Conservation (phyloP, 106 monocot species). For the Apostasia ramifera region DNA sequence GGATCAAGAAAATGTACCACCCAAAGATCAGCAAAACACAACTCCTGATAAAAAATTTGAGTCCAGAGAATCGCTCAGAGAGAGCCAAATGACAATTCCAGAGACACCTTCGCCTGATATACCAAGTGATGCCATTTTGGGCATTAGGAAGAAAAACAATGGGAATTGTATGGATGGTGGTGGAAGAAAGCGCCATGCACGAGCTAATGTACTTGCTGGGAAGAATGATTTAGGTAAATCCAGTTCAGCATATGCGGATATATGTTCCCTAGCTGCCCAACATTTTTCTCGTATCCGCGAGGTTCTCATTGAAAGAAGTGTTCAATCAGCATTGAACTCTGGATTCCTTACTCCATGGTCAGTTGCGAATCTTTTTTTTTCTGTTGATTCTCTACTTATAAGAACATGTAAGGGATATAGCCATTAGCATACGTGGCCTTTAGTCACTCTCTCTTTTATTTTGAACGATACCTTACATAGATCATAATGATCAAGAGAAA, state of each 20-base stretch:
- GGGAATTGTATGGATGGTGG: constrained; percentile 47
- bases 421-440: no score
- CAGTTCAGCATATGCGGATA: constrained; percentile 76
- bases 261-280: constrained; percentile 77
- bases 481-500: no score
- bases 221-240: constrained; percentile 43
- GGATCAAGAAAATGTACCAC: constrained; percentile 81
- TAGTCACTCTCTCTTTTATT: no score
- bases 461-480: no score
- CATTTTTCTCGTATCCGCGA: constrained; percentile 88
- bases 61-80: constrained; percentile 47
- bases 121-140: constrained; percentile 43
- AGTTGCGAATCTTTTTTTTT: background rate
- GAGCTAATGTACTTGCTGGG: constrained; percentile 25
- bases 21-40: constrained; percentile 54
- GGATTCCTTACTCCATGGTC: constrained; percentile 95
- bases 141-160: constrained; percentile 61
- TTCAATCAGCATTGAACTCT: constrained; percentile 79
- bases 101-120: constrained; percentile 97
- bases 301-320: constrained; percentile 90
- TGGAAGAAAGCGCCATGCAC: constrained; percentile 75
- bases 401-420: no score
- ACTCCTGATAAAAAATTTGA: constrained; percentile 69
- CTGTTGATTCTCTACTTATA: no score
- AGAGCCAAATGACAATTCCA: constrained; percentile 90